These are phyloP conservation scores for Ricinus communis DNA, from an alignment of 345 rosid species.

Conservation along the genomic window DNA sequence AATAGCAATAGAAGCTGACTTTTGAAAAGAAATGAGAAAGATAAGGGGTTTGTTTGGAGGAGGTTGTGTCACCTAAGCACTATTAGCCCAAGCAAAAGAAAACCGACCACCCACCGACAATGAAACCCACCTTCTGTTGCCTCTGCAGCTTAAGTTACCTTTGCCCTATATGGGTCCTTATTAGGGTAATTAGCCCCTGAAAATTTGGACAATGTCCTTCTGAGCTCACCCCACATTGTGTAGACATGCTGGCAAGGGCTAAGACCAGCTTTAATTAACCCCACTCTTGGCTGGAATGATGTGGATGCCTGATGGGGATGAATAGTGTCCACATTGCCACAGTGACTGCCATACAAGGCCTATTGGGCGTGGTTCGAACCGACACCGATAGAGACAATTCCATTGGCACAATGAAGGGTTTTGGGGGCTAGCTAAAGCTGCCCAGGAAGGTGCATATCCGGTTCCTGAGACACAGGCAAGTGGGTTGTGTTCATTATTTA, in stretches of 20 bases:
- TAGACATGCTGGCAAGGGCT: conserved; percentile 23
- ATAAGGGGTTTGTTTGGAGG: background rate
- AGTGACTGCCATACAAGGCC: conserved; percentile 12
- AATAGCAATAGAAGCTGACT: conserved; percentile 19
- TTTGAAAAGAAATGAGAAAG: conserved; percentile 6
- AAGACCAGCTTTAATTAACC: conserved; percentile 30
- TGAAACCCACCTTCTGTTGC: conserved; percentile 15
- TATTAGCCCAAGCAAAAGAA: background rate
- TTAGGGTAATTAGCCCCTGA: conserved; percentile 39
- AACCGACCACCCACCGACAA: conserved; percentile 51
- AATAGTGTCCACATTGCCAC: conserved; percentile 15
- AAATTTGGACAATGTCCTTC: conserved; percentile 47
- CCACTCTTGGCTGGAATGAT: conserved; percentile 49
- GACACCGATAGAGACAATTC: conserved; percentile 40
- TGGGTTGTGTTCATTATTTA: conserved; percentile 17
- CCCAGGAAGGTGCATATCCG: conserved; percentile 6
- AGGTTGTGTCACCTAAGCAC: background rate
- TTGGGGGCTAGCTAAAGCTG: background rate
- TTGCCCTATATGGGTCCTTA: conserved; percentile 29
- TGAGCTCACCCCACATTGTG: conserved; percentile 42
- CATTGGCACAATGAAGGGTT: conserved; percentile 11
- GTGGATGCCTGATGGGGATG: conserved; percentile 32
- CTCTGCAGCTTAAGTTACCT: background rate
- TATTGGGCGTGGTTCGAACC: conserved; percentile 27
- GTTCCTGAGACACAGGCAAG: conserved; percentile 35